A percentile compares a stretch with the other conserved stretches of the same genome.
phyloP scores from a whole-genome alignment of 768 basidiomycete genomes.

The Atractiella rhizophila region DNA sequence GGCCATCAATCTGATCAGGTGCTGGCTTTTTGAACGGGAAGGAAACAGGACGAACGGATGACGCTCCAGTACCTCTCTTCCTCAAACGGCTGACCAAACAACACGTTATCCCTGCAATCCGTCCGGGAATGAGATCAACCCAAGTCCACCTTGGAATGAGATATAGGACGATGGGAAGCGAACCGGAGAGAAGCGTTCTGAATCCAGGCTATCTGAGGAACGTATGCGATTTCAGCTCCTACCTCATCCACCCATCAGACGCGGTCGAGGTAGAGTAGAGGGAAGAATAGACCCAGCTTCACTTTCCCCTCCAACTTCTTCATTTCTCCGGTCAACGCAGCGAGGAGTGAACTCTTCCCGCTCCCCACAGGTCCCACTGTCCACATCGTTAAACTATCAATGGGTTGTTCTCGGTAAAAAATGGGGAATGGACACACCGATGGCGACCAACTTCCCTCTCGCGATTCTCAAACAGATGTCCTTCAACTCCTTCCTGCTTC shows the following conservation, averaged over 20 bases:
- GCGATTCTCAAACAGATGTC: conserved; percentile 43
- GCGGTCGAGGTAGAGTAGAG: conserved; percentile 67
- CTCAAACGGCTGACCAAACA: conserved; percentile 62
- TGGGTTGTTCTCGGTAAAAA: too few species aligned
- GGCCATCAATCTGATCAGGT: too few species aligned
- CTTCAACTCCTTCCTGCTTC: too few species aligned
- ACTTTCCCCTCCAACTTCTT: conserved; percentile 38
- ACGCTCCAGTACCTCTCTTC: conserved; percentile 60
- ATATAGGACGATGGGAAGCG: too few species aligned
- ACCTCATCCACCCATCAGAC: conserved; percentile 34
- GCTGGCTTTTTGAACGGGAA: too few species aligned
- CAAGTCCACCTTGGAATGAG: too few species aligned
- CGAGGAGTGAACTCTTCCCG: conserved; percentile 33
- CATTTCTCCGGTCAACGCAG: conserved; percentile 8
- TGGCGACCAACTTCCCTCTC: conserved; percentile 49
- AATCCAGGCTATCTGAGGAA: conserved; percentile 75
- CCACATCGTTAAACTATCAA: too few species aligned
- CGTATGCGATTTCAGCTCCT: conserved; percentile 31
- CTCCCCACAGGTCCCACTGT: conserved; percentile 73
- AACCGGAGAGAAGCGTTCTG: conserved; percentile 28
- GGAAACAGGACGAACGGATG: conserved; percentile 47
- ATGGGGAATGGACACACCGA: too few species aligned
- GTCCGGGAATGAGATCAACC: too few species aligned
- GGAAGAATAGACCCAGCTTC: conserved; percentile 53
- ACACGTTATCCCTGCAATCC: conserved; percentile 66